Percentiles rank a stretch among this genome's conserved stretches.
Conservation (phyloP, 805 yeast genomes). For the Pichia gijzeniarum region DNA sequence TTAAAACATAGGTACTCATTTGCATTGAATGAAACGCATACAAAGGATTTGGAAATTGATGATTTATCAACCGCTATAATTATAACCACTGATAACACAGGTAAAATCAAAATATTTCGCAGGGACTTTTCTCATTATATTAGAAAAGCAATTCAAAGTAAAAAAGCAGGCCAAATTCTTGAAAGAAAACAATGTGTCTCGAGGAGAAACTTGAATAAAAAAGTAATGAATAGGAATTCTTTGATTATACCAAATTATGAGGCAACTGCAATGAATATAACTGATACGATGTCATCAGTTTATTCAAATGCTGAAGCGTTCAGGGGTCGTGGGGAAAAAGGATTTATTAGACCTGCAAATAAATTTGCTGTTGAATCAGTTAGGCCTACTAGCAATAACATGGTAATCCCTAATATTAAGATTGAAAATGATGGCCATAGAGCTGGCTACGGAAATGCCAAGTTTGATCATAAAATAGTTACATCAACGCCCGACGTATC, state of each 20-base stretch:
- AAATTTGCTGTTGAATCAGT: slow-evolving; percentile 12
- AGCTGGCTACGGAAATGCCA: no score
- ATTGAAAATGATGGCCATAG: background rate
- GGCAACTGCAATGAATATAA: slow-evolving; percentile 3
- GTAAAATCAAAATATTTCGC: slow-evolving; percentile 70
- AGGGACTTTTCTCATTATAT: slow-evolving; percentile 61
- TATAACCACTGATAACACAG: slow-evolving; percentile 70
- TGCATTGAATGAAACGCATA: slow-evolving; percentile 1
- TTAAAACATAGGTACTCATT: slow-evolving; percentile 27
- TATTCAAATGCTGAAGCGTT: slow-evolving; percentile 3
- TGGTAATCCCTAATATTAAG: background rate
- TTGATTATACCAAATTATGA: slow-evolving; percentile 5
- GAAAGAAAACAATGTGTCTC: slow-evolving; percentile 1
- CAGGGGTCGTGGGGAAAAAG: slow-evolving; percentile 13
- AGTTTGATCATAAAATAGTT: no score
- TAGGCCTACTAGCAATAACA: background rate
- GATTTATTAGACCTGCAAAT: slow-evolving; percentile 9
- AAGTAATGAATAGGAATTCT: slow-evolving; percentile 6
- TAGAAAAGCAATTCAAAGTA: slow-evolving; percentile 27
- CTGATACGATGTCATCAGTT: slow-evolving; percentile 9
- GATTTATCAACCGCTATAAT: slow-evolving; percentile 41
- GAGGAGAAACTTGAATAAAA: slow-evolving; percentile 1
- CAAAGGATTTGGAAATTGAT: slow-evolving; percentile 27
- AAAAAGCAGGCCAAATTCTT: slow-evolving; percentile 11
- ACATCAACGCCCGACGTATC: no score